phyloP scores from a whole-genome alignment of 352 stramenopile genomes.

The Globisporangium sylvaticum region DNA sequence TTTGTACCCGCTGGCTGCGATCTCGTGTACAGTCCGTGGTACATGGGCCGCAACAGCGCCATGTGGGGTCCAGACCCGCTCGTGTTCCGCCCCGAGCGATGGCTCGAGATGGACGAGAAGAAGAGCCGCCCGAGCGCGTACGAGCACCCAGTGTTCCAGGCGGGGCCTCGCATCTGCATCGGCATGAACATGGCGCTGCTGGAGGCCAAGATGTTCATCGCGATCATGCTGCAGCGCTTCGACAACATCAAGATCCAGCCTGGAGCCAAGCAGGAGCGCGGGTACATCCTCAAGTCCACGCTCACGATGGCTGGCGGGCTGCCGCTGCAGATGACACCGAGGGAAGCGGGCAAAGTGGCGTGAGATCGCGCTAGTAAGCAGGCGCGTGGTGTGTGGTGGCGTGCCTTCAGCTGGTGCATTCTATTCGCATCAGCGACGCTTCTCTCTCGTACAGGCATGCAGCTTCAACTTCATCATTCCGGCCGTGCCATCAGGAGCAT shows the following conservation, averaged over 20 bases:
- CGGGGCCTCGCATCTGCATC: conserved; percentile 61
- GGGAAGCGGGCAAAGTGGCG: not conserved
- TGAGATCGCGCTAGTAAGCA: not conserved
- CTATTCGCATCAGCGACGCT: not conserved
- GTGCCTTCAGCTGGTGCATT: not conserved
- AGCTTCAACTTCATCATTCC: not conserved
- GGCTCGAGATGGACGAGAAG: conserved; percentile 40
- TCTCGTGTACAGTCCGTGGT: conserved; percentile 70
- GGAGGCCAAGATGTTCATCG: conserved; percentile 61
- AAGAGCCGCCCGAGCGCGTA: conserved; percentile 47
- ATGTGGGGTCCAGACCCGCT: conserved; percentile 35
- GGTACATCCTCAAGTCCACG: conserved; percentile 43
- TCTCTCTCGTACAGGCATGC: too few species aligned
- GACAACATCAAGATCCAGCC: conserved; percentile 32
- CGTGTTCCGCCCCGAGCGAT: conserved; percentile 60
- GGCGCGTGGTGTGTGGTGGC: not conserved
- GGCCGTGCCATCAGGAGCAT: too few species aligned
- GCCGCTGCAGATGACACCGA: not conserved
- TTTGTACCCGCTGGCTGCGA: conserved; percentile 47
- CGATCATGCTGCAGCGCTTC: conserved; percentile 37
- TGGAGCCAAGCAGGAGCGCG: conserved; percentile 32
- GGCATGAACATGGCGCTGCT: conserved; percentile 69
- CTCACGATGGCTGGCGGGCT: conserved; percentile 5
- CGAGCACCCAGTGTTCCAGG: conserved; percentile 72
- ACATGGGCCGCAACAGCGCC: conserved; percentile 52